A percentile compares a stretch with the other conserved stretches of the same genome.
Conservation (phyloP, 768 basidiomycete species). For the Lactarius quietus region DNA sequence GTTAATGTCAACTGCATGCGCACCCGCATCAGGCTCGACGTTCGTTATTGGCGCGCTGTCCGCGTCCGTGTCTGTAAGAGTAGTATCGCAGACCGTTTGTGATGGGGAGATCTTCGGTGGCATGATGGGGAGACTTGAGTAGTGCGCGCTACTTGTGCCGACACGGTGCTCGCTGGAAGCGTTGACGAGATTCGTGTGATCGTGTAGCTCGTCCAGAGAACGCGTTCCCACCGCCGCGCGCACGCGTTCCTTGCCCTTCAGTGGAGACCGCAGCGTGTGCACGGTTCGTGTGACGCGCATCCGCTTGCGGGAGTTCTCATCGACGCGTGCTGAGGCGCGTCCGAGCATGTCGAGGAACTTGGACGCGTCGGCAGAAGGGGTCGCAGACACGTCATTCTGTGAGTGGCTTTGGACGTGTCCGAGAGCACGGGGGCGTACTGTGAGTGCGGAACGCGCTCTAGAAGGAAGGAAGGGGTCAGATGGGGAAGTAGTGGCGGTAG, state of each 20-base stretch:
- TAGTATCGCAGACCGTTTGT: background rate
- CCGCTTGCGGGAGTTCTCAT: conserved; percentile 20
- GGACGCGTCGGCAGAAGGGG: conserved; percentile 9
- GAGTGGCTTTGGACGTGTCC: conserved; percentile 11
- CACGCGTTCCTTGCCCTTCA: conserved; percentile 10
- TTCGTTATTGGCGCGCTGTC: background rate
- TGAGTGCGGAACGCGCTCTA: background rate
- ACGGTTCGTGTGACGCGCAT: conserved; percentile 5
- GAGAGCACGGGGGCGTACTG: conserved; percentile 2
- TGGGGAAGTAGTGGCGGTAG: background rate
- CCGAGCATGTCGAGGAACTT: conserved; percentile 19
- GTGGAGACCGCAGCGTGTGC: background rate
- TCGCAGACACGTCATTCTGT: conserved; percentile 4
- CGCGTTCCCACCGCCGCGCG: background rate
- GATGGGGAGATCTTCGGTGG: background rate
- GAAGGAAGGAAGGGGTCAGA: conserved; percentile 7
- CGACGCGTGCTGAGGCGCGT: conserved; percentile 18
- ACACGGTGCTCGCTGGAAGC: background rate
- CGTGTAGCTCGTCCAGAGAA: conserved; percentile 7
- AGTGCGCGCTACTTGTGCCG: background rate
- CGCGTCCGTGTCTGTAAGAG: background rate
- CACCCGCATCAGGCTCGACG: no score
- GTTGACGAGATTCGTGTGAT: background rate
- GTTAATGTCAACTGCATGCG: background rate
- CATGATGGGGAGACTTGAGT: conserved; percentile 18